Base-by-base conservation (phyloP, 1,284 basidiomycete genomes). In the Hemileia vastatrix region DNA sequence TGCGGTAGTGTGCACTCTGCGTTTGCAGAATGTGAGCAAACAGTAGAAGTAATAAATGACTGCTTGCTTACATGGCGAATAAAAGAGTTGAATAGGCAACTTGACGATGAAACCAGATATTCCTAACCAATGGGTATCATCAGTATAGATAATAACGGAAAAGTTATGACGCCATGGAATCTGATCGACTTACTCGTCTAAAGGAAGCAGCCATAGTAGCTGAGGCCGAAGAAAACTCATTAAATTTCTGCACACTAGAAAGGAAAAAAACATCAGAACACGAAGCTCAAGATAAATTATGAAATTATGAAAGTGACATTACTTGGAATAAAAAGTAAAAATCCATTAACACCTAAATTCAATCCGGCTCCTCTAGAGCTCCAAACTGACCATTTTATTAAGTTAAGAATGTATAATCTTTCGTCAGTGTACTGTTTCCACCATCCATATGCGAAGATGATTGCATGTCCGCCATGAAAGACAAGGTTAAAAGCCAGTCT, bases 61-160 rank as follows among this genome's bases (percentile, higher is more conserved):
- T 4, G 5, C 9, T 11, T 6, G 48, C 60, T 63, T 1, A 63
- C 60, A 63, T 45, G 44, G 45, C 19, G 31, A 55, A 56, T 31
- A 63, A 63, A 9, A 45, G 47, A 11, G 47, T 51, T 21, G 60
- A 43, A 21, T 63, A 63, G 32, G 54, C 60, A 4, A 56, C 60
- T 36, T 63, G 60, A 13, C 60, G 60, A 44, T 63, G 60, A 49
- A 63, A 63, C 60, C 60, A 63, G 8, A 50, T 11, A 24, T 55
- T 62, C 45, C 59, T 62, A 21, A 21, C 3, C 15, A 23, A 54
- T 8, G 27, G 32, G 49, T 24, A 9, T n/a, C 40, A 8, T n/a
- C 8, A 43, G n/a, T n/a, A 8, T n/a, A n/a, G 8, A 43, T 8
- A 8, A 8, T 8, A 43, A 8, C 8, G 8, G 8, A 8, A 43